A percentile compares a stretch with the other conserved stretches of the same genome.
These are phyloP conservation scores for Diaporthe destruens DNA, from an alignment of 2,329 filamentous ascomycete species.

Conservation along the genomic window DNA sequence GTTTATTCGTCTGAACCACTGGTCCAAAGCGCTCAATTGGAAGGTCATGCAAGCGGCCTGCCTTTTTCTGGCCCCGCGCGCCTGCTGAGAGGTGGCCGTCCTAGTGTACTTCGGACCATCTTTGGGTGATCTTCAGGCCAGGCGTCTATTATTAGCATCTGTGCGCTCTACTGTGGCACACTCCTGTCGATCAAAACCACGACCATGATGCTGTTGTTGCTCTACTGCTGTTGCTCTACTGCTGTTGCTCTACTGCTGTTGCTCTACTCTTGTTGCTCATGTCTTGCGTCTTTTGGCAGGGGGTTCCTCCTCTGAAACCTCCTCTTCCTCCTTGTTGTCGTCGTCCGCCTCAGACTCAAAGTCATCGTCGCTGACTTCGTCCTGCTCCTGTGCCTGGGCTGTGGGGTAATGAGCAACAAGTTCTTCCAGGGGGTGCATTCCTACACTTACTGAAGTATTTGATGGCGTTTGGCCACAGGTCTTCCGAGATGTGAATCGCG, in stretches of 20 bases:
- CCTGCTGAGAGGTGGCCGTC: constrained; percentile 3
- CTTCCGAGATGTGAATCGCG: constrained; percentile 84
- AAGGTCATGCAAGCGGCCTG: constrained; percentile 8
- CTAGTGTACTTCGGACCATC: constrained; percentile 13
- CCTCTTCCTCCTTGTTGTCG: constrained; percentile 65
- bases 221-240: not conserved
- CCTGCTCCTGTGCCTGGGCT: constrained; percentile 79
- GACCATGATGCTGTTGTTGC: not conserved
- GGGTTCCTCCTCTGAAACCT: constrained; percentile 53
- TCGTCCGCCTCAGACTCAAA: constrained; percentile 74
- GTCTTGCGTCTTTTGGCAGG: constrained; percentile 59
- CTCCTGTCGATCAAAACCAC: not conserved
- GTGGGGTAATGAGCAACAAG: constrained; percentile 52
- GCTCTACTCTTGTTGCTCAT: constrained; percentile 42
- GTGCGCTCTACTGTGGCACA: not conserved
- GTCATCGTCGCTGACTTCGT: constrained; percentile 75
- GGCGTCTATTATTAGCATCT: constrained; percentile 37
- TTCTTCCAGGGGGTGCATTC: not conserved
- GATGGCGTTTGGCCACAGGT: constrained; percentile 89
- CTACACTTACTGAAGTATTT: constrained; percentile 86
- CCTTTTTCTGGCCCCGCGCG: not conserved
- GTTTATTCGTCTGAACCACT: constrained; percentile 32
- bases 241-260: constrained; percentile 26
- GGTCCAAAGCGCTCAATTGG: constrained; percentile 10
- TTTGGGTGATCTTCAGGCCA: constrained; percentile 25